phyloP scores from a whole-genome alignment of 2,329 filamentous ascomycete species.

The Arachnopeziza araneosa region DNA sequence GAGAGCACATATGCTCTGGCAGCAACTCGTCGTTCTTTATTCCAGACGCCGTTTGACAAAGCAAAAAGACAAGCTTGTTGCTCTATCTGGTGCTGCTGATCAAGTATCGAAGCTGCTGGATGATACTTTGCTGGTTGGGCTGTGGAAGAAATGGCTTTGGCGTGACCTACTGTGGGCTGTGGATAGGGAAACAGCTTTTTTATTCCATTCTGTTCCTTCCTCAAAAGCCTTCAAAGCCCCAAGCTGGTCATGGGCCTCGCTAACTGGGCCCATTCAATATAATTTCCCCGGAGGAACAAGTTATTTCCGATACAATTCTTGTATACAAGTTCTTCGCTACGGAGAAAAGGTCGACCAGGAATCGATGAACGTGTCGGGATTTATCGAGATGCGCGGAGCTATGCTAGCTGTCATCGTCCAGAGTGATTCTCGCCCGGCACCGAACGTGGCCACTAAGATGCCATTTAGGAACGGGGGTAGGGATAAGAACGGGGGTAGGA shows the following conservation, averaged over 20 bases:
- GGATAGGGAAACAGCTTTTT: neutral
- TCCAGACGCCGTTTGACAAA: too few species aligned
- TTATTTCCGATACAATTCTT: neutral
- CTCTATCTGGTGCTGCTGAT: too few species aligned
- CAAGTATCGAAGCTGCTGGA: too few species aligned
- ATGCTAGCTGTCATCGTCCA: neutral
- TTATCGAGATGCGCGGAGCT: neutral
- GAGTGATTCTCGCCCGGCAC: neutral
- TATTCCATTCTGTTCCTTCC: too few species aligned
- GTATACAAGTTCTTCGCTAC: neutral
- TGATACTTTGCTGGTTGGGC: too few species aligned
- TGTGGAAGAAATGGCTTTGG: too few species aligned
- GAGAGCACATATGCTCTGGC: too few species aligned
- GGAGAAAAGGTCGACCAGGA: neutral
- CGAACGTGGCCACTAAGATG: neutral
- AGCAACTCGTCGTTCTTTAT: too few species aligned
- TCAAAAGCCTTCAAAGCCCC: neutral
- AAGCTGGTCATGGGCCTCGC: neutral
- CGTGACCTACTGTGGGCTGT: neutral
- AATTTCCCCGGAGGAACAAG: neutral
- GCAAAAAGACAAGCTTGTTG: too few species aligned
- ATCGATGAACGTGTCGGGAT: neutral
- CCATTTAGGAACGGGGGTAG: neutral
- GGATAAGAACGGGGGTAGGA: neutral
- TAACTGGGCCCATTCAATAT: neutral